Evolutionary conservation across 1,284 basidiomycete species (phyloP).

Genomic region (Marasmius tenuissimus): DNA sequence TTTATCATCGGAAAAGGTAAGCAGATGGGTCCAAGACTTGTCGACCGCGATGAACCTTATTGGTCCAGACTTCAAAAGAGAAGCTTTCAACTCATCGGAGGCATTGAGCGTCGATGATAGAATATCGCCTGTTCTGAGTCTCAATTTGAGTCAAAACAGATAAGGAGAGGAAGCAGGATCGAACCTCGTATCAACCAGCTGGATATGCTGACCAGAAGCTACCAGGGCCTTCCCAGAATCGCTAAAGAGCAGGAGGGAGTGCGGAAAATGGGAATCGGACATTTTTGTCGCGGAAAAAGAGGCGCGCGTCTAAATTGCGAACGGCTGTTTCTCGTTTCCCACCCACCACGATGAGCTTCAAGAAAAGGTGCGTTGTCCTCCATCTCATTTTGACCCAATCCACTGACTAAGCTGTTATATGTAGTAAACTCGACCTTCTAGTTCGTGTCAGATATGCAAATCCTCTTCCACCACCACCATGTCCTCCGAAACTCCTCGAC

Average conservation of each 20-base stretch:
- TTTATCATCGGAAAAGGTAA: constrained; percentile 80
- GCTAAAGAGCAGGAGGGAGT: constrained; percentile 43
- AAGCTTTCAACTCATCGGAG: constrained; percentile 30
- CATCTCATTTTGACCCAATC: not conserved
- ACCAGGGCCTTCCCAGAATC: constrained; percentile 36
- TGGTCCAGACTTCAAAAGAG: constrained; percentile 48
- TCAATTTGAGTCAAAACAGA: constrained; percentile 12
- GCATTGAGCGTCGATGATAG: constrained; percentile 42
- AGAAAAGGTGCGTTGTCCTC: constrained; percentile 20
- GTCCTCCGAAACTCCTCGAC: constrained; percentile 89
- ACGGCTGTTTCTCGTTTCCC: not conserved
- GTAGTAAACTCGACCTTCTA: constrained; percentile 81
- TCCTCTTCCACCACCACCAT: constrained; percentile 90
- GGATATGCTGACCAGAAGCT: constrained; percentile 60
- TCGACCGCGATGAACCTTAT: constrained; percentile 64
- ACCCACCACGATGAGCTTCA: constrained; percentile 20
- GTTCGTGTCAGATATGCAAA: constrained; percentile 92
- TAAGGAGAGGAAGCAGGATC: constrained; percentile 13
- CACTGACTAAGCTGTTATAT: not conserved
- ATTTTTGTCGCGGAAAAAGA: not conserved
- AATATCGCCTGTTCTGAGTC: constrained; percentile 53
- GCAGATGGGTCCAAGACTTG: constrained; percentile 46
- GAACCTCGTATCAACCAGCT: constrained; percentile 54
- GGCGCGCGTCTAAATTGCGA: constrained; percentile 1
- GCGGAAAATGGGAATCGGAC: constrained; percentile 33